Base-by-base conservation (phyloP, 306 rosid species). In the Quercus mongolica region DNA sequence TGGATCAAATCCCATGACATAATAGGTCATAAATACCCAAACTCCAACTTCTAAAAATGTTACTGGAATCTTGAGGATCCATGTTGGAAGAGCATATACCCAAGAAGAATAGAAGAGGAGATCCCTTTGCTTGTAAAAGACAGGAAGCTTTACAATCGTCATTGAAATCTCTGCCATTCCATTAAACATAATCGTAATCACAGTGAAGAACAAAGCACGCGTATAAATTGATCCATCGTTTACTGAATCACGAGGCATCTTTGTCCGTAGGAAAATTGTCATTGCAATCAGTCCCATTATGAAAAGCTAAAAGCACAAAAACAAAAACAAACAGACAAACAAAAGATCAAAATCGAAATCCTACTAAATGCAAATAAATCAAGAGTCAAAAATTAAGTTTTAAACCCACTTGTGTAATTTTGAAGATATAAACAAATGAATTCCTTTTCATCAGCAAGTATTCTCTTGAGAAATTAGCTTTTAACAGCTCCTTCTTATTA, bases 121-220 rank as follows among this genome's bases (percentile, higher is more conserved):
- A 73, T 86, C 89, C 61, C 89, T 82, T 44, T 86, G 89, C 80
- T 86, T 86, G 84, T 79, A 86, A 74, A 82, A 86, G 21, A 86
- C 89, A 61, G 89, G 89, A 73, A 86, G 89, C 71, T 83, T 86
- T 65, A 68, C 12, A 52, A 86, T 79, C 33, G 86, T 83, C 89
- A 86, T 33, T 20, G 89, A 58, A 56, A 86, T 70, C 78, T 86
- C 89, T 2, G 89, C 70, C 61, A 86, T 58, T 20, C 89, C 89
- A 52, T 86, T 86, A 58, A 83, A 86, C 84, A 82, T 81, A 21
- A 73, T 31, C 9, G 69, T 77, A 20, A 86, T n/a, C 31, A 80
- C 23, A 4, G 82, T 56, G 15, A 9, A 86, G 80, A 86, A 79
- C 80, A 86, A 54, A 54, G 80, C 86, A 56, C 89, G 86, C 54